Evolutionary conservation across 169 alveolate species (phyloP).

Genomic region (Cryptosporidium parvum): DNA sequence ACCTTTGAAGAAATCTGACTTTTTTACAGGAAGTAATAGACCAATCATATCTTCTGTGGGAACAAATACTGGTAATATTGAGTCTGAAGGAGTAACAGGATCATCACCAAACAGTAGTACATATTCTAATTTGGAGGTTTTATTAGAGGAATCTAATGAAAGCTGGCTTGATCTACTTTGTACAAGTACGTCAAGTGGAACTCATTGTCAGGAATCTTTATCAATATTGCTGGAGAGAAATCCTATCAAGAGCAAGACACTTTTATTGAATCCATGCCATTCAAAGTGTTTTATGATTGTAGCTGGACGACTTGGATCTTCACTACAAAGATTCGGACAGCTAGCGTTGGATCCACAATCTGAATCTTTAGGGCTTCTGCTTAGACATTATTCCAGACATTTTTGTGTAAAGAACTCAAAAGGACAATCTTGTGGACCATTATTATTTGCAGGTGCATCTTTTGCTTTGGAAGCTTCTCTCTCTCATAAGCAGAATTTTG

Average conservation of each 20-base stretch:
- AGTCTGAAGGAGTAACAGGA: background rate
- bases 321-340: conserved; percentile 79
- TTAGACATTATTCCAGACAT: conserved; percentile 81
- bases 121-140: conserved; percentile 73
- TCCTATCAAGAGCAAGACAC: conserved; percentile 79
- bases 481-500: background rate
- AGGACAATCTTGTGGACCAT: conserved; percentile 80
- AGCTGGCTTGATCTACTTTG: conserved; percentile 78
- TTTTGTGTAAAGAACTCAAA: conserved; percentile 77
- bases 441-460: conserved; percentile 76
- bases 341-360: conserved; percentile 79
- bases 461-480: conserved; percentile 52
- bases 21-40: background rate
- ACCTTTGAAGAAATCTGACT: conserved; percentile 25
- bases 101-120: background rate
- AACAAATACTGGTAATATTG: background rate
- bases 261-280: conserved; percentile 80
- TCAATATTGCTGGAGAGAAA: conserved; percentile 78
- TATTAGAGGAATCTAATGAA: conserved; percentile 79
- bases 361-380: conserved; percentile 77
- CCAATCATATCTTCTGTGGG: background rate
- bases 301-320: conserved; percentile 79
- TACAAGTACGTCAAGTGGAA: conserved; percentile 75
- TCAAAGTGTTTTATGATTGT: conserved; percentile 81
- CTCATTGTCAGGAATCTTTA: conserved; percentile 81